Conservation (phyloP, 2,329 filamentous ascomycete genomes). For the Diaporthe nobilis region DNA sequence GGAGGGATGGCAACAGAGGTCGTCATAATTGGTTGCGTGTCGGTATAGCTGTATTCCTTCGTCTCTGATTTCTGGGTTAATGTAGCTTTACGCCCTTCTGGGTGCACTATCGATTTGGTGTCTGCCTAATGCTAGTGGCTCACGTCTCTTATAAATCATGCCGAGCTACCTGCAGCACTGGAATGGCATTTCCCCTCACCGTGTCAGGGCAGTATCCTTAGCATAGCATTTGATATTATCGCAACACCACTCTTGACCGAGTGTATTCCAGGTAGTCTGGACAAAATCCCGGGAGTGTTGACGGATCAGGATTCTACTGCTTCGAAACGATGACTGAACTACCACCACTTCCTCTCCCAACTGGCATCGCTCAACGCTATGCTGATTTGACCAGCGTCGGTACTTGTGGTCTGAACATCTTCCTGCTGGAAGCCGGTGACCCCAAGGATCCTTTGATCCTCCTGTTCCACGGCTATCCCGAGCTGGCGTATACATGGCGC, state of each 20-base stretch:
- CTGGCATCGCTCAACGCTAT: slow-evolving; percentile 68
- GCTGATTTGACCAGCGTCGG: slow-evolving; percentile 58
- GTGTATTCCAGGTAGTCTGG: background rate
- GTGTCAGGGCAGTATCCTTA: background rate
- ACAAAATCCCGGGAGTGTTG: background rate
- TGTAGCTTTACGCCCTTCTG: background rate
- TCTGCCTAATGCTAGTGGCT: background rate
- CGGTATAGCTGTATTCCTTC: no score
- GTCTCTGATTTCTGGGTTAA: background rate
- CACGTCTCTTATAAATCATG: background rate
- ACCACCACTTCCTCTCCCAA: slow-evolving; percentile 57
- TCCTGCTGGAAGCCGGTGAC: slow-evolving; percentile 69
- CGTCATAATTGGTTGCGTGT: background rate
- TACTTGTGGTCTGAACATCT: slow-evolving; percentile 71
- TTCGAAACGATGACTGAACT: slow-evolving; percentile 19
- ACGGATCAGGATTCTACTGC: background rate
- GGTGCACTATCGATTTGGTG: background rate
- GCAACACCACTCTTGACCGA: background rate
- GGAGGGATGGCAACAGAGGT: slow-evolving; percentile 23
- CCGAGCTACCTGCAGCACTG: background rate
- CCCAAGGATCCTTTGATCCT: slow-evolving; percentile 68
- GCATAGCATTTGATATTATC: background rate
- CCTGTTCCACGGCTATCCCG: slow-evolving; percentile 77
- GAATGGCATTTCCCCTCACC: background rate
- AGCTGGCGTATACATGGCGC: slow-evolving; percentile 79